Conservation (phyloP, 2,329 filamentous ascomycete genomes). For the Hymenotorrendiella dingleyae region DNA sequence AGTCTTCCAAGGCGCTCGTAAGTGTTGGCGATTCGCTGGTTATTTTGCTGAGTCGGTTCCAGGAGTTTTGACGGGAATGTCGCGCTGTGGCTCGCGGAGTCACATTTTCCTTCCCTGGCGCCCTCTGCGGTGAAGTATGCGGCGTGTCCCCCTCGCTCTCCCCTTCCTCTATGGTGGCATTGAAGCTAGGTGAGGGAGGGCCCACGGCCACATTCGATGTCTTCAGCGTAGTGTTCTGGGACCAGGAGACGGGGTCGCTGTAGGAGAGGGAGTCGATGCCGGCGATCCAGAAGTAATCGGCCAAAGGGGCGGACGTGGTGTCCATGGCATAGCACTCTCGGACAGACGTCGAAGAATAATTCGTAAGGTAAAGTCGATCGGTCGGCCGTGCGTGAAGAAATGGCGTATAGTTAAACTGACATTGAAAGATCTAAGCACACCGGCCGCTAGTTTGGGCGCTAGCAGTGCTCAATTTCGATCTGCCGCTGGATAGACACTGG, state of each 20-base stretch:
- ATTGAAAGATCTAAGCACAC: conserved; percentile 15
- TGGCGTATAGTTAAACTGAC: conserved; percentile 11
- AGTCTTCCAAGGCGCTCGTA: conserved; percentile 51
- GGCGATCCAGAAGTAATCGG: conserved; percentile 73
- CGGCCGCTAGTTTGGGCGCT: too few species aligned
- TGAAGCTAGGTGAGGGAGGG: conserved; percentile 36
- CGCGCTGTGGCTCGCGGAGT: conserved; percentile 36
- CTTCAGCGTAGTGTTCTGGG: conserved; percentile 25
- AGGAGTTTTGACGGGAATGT: conserved; percentile 57
- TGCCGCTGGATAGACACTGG: too few species aligned
- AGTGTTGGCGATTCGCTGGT: conserved; percentile 46
- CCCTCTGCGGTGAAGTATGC: conserved; percentile 15
- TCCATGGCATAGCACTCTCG: conserved; percentile 27
- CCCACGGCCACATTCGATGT: conserved; percentile 19
- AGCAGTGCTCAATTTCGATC: too few species aligned
- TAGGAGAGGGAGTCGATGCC: conserved; percentile 64
- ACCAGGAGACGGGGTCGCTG: conserved; percentile 44
- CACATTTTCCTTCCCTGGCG: conserved; percentile 11
- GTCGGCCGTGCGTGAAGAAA: conserved; percentile 6
- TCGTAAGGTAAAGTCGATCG: too few species aligned
- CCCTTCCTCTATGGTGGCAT: conserved; percentile 53
- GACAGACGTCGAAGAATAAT: too few species aligned
- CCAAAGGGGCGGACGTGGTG: conserved; percentile 54
- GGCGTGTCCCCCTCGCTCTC: conserved; percentile 48
- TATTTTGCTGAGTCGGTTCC: conserved; percentile 51